Base-by-base conservation (phyloP, 306 rosid species). In the Purshia tridentata region DNA sequence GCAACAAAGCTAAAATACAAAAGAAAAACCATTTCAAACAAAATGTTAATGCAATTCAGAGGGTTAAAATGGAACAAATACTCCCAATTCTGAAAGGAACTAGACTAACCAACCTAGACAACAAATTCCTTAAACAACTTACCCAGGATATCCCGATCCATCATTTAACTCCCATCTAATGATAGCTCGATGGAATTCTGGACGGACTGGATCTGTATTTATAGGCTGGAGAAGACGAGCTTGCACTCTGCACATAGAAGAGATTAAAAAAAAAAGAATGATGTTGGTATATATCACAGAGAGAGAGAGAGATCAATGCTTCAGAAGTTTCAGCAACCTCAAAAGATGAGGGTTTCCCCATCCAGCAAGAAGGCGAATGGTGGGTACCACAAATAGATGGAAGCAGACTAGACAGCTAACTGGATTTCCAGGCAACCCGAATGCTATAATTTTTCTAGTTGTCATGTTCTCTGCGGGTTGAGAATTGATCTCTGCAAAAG, bases 351-450 rank as follows among this genome's bases (percentile, higher is more conserved):
- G 92, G 73, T 89, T 83, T 64, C 46, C 72, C 97, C 97, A 93
- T 69, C 97, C 98, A 42, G 97, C 85, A 71, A 93, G 94, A 7
- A 63, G 79, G 75, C 88, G 97, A 65, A 91, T 88, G 70, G 93
- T 74, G 47, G 98, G 97, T 68, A 93, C 94, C 55, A 91, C 98
- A 83, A 89, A 93, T 81, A 93, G 83, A 61, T 91, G 78, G 81
- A 93, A 93, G 79, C 97, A 89, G 63, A 93, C 98, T 52, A 87
- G 13, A 80, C 91, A 84, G 86, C 98, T 91, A 68, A 80, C 96
- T 35, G 98, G 98, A 82, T 93, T 93, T 82, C 98, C 98, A 14
- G 98, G 98, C 70, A 93, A 77, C 73, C 96, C 98, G 72, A 93
- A 93, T 67, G 93, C 94, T 74, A 91, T 80, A 66, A 88, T 74